Percentiles rank a stretch among this genome's conserved stretches.
phyloP scores from a whole-genome alignment of 2,329 filamentous ascomycete species.

The Paraphoma sp. region DNA sequence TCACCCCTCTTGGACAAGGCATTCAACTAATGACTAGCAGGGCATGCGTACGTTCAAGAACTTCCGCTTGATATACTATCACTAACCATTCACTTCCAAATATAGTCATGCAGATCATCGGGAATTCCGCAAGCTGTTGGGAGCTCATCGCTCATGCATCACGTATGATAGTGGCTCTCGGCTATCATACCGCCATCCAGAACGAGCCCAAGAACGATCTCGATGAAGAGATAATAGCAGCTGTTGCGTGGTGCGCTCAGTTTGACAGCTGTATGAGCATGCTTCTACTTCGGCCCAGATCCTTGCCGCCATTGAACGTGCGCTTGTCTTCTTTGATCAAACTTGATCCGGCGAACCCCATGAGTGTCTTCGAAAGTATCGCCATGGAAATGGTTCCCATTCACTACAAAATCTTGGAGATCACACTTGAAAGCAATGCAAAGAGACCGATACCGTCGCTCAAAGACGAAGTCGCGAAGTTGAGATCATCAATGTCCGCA shows the following conservation, averaged over 20 bases:
- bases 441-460: slow-evolving; percentile 17
- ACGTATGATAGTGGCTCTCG: slow-evolving; percentile 38
- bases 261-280: slow-evolving; percentile 41
- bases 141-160: slow-evolving; percentile 40
- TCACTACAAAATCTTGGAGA: slow-evolving; percentile 35
- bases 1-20: background rate
- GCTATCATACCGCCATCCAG: slow-evolving; percentile 33
- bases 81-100: background rate
- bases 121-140: slow-evolving; percentile 42
- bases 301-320: slow-evolving; percentile 34
- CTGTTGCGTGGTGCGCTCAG: slow-evolving; percentile 38
- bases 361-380: slow-evolving; percentile 29
- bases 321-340: slow-evolving; percentile 32
- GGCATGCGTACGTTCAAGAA: slow-evolving; percentile 15
- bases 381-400: slow-evolving; percentile 37
- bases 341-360: slow-evolving; percentile 28
- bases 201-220: slow-evolving; percentile 22
- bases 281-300: slow-evolving; percentile 37
- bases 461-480: slow-evolving; percentile 26
- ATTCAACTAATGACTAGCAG: slow-evolving; percentile 11
- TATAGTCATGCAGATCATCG: slow-evolving; percentile 39
- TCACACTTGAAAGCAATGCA: slow-evolving; percentile 24
- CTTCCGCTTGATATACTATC: background rate
- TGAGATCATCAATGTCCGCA: slow-evolving; percentile 30
- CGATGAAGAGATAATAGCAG: slow-evolving; percentile 34